Evolutionary conservation across 2,329 filamentous ascomycete species (phyloP), one percentile per base, ranked within the genome.

Genomic region (Botryotinia convoluta): DNA sequence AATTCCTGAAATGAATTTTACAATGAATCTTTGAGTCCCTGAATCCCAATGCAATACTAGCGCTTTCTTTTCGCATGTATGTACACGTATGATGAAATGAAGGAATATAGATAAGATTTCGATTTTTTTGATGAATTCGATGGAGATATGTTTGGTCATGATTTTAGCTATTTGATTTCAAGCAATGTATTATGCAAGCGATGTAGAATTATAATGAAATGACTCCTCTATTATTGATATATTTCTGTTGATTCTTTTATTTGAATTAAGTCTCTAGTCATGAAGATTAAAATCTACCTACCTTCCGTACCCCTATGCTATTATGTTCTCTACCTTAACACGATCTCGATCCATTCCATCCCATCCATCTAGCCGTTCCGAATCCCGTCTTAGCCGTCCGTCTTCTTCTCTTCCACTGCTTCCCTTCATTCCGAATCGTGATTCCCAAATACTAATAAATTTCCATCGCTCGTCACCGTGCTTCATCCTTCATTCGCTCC

Each of bases 171-270:
- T 57, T n/a, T 68, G 61, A 57, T 29, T 57, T 18, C n/a, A 67
- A 35, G 60, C 37, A 67, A 57, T 72, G 61, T 48, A 68, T 68
- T 72, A 60, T 68, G 63, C 61, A 37, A 59, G 39, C 39, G 42
- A 67, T 59, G 29, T 72, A 57, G 45, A 39, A 45, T 68, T 51
- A 72, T 68, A 67, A 67, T 45, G 63, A 68, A 72, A 72, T 60
- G 62, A 68, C 65, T 69, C 48, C 70, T 67, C 70, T 68, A 37
- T 44, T 45, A 16, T 60, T 20, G 29, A 45, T 29, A 22, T 61
- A 12, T 60, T 26, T 14, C 9, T 14, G 7, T n/a, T 29, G 7
- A 3, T 32, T 42, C 9, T 39, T 22, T 69, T 4, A 29, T 39
- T 57, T 57, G 20, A 8, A 45, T 7, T 45, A 20, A 45, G 44